A percentile compares a stretch with the other conserved stretches of the same genome.
Evolutionary conservation across 164 flowering plant species (phyloP).

Genomic region (Chloranthus sessilifolius): DNA sequence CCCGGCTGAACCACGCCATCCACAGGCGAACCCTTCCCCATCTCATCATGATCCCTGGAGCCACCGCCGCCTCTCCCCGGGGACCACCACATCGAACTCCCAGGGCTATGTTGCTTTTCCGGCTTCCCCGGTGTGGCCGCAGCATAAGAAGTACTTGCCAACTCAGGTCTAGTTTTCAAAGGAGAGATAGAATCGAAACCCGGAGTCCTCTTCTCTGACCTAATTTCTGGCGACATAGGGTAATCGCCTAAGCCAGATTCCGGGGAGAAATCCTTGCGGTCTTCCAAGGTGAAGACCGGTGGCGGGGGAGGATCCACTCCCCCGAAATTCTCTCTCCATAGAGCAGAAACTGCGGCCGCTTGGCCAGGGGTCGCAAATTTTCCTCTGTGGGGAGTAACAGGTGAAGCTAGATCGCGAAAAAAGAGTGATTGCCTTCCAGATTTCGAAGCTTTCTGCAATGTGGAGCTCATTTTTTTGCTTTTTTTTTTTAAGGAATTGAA

Average conservation of each 20-base stretch:
- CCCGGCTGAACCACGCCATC: constrained; percentile 85
- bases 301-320: constrained; percentile 94
- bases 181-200: constrained; percentile 48
- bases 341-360: constrained; percentile 92
- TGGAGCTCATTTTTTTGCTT: constrained; percentile 27
- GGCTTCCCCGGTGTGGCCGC: constrained; percentile 23
- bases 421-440: constrained; percentile 42
- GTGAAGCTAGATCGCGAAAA: constrained; percentile 53
- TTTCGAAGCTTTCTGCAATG: constrained; percentile 35
- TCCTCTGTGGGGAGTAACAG: constrained; percentile 52
- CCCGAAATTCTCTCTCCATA: constrained; percentile 82
- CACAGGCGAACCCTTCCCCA: constrained; percentile 79
- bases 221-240: constrained; percentile 54
- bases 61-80: constrained; percentile 46
- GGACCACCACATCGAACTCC: constrained; percentile 77
- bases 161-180: constrained; percentile 43
- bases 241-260: constrained; percentile 69
- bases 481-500: neutral
- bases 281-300: constrained; percentile 80
- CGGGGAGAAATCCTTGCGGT: constrained; percentile 81
- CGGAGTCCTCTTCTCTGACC: constrained; percentile 54
- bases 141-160: constrained; percentile 50
- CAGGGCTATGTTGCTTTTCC: constrained; percentile 47
- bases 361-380: constrained; percentile 81
- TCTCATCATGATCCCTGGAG: constrained; percentile 38